These are phyloP conservation scores for Adansonia digitata DNA, from an alignment of 345 rosid species.

Conservation along the genomic window DNA sequence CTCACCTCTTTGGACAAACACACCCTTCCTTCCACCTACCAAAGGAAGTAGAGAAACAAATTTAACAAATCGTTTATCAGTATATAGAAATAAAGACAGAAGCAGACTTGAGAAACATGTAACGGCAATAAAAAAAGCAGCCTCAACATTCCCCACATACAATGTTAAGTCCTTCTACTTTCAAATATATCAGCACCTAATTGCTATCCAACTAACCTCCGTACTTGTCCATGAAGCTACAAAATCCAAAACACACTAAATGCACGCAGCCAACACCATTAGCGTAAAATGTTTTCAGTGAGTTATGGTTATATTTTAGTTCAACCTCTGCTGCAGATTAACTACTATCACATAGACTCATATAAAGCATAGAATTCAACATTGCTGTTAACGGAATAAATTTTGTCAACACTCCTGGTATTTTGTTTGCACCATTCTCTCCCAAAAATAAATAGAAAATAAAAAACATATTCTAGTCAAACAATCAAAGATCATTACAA, in stretches of 20 bases:
- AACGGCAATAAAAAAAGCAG: slow-evolving; percentile 2
- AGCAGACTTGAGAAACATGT: neutral
- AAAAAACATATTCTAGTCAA: neutral
- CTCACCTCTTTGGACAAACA: slow-evolving; percentile 63
- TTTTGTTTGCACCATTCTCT: neutral
- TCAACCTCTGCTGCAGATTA: neutral
- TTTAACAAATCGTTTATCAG: neutral
- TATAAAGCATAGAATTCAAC: neutral
- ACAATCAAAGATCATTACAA: neutral
- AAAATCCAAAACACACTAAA: neutral
- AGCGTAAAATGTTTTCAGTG: neutral
- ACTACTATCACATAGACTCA: neutral
- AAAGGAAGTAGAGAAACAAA: slow-evolving; percentile 18
- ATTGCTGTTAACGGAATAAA: neutral
- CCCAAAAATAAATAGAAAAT: neutral
- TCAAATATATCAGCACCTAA: neutral
- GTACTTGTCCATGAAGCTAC: neutral
- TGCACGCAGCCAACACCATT: neutral
- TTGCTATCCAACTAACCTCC: neutral
- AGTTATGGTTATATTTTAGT: neutral
- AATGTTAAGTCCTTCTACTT: neutral
- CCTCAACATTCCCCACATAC: slow-evolving; percentile 16
- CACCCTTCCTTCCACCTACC: slow-evolving; percentile 94
- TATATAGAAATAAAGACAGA: slow-evolving; percentile 2
- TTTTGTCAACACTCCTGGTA: neutral